Conservation (phyloP, 805 yeast genomes). For the Kazachstania kunashirensis region DNA sequence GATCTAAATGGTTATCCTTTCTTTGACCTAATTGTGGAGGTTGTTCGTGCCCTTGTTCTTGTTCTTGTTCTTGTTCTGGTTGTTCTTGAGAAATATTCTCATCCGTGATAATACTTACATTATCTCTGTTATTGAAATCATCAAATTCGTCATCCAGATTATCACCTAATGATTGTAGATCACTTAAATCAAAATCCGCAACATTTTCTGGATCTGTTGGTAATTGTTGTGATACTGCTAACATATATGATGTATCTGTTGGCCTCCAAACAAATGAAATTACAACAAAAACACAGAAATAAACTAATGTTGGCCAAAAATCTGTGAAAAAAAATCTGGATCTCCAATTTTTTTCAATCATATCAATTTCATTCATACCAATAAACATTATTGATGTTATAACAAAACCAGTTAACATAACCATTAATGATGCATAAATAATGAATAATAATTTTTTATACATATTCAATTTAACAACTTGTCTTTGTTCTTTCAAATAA, state of each 20-base stretch:
- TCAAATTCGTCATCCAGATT: constrained; percentile 33
- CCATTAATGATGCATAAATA: constrained; percentile 59
- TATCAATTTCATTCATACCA: constrained; percentile 63
- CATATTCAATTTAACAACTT: constrained; percentile 80
- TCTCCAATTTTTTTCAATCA: constrained; percentile 86
- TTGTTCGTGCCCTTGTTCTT: background rate
- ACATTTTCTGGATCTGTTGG: constrained; percentile 70
- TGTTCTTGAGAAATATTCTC: constrained; percentile 12
- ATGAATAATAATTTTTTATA: constrained; percentile 70
- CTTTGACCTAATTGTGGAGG: constrained; percentile 1
- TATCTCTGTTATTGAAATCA: constrained; percentile 23
- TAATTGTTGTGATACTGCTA: constrained; percentile 88
- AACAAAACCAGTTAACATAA: constrained; percentile 61
- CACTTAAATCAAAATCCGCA: constrained; percentile 57
- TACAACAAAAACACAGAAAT: constrained; percentile 72
- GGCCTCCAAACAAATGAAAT: constrained; percentile 96
- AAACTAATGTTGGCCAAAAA: constrained; percentile 91
- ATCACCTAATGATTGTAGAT: constrained; percentile 37
- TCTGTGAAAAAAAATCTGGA: constrained; percentile 78
- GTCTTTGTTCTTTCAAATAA: constrained; percentile 73
- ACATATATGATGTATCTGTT: constrained; percentile 85
- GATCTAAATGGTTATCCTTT: constrained; percentile 16
- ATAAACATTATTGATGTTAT: constrained; percentile 60
- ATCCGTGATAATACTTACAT: constrained; percentile 18
- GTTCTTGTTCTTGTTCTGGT: constrained; percentile 1